phyloP scores from a whole-genome alignment of 768 basidiomycete species.

The Baorangia bicolor region DNA sequence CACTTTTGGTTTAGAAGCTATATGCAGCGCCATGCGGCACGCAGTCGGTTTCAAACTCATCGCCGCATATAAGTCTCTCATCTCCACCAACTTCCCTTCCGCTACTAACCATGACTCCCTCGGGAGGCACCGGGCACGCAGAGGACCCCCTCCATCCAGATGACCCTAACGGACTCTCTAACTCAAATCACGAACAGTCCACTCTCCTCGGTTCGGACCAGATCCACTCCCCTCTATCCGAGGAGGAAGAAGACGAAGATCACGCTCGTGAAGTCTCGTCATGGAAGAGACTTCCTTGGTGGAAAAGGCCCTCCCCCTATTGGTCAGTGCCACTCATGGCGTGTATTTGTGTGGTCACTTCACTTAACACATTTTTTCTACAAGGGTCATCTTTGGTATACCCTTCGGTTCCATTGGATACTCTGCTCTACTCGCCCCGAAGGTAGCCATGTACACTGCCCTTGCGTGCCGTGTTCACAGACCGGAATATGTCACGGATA shows the following conservation, averaged over 20 bases:
- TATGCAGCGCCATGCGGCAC: background rate
- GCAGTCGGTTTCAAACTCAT: background rate
- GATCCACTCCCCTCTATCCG: constrained; percentile 4
- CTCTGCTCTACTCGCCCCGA: constrained; percentile 62
- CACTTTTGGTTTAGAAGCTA: background rate
- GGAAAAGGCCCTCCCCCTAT: constrained; percentile 68
- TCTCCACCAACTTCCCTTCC: background rate
- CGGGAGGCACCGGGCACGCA: background rate
- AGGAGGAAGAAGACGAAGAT: constrained; percentile 26
- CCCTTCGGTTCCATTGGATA: constrained; percentile 57
- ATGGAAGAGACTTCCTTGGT: constrained; percentile 57
- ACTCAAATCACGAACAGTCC: constrained; percentile 39
- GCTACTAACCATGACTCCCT: constrained; percentile 17
- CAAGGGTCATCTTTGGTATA: constrained; percentile 57
- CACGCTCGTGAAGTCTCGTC: constrained; percentile 29
- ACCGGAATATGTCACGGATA: constrained; percentile 45
- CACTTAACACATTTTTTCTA: background rate
- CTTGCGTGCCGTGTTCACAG: constrained; percentile 69
- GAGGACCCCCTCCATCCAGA: constrained; percentile 42
- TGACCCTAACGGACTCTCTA: constrained; percentile 44
- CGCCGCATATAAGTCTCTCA: no score
- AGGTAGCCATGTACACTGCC: constrained; percentile 70
- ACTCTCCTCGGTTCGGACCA: constrained; percentile 27
- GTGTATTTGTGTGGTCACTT: background rate
- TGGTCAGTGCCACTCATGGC: constrained; percentile 50